A percentile compares a stretch with the other conserved stretches of the same genome.
Evolutionary conservation across 306 rosid genomes (phyloP).

Genomic region (Cucurbita ficifolia): DNA sequence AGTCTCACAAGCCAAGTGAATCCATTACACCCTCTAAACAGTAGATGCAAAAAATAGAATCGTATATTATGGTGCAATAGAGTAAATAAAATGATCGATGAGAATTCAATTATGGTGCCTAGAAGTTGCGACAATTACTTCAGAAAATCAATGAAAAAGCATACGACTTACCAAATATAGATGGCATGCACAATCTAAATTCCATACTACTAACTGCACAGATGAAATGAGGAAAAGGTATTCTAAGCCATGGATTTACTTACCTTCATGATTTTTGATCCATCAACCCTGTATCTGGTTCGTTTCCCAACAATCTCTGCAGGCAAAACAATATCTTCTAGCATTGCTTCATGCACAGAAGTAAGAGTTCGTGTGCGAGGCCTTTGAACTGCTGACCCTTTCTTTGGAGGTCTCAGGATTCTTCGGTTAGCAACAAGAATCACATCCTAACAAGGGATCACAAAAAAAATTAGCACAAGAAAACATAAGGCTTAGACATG

Average conservation of each 20-base stretch:
- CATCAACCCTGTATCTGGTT: slow-evolving; percentile 44
- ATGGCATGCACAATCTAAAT: not conserved
- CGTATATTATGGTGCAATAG: no score
- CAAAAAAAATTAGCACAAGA: not conserved
- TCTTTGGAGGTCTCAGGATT: slow-evolving; percentile 65
- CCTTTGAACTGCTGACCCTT: slow-evolving; percentile 53
- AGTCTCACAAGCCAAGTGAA: not conserved
- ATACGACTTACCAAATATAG: not conserved
- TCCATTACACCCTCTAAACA: not conserved
- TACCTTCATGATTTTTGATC: slow-evolving; percentile 61
- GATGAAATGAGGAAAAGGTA: not conserved
- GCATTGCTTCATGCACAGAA: slow-evolving; percentile 54
- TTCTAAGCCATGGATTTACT: slow-evolving; percentile 13
- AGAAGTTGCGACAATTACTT: not conserved
- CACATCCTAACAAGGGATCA: slow-evolving; percentile 32
- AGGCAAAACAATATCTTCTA: slow-evolving; percentile 61
- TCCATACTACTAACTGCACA: not conserved
- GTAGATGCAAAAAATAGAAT: not conserved
- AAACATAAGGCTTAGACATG: not conserved
- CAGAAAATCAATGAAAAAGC: not conserved
- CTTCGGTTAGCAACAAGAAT: slow-evolving; percentile 53
- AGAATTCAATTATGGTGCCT: not conserved
- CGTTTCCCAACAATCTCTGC: slow-evolving; percentile 74
- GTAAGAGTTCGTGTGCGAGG: slow-evolving; percentile 67
- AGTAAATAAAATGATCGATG: not conserved